Evolutionary conservation across 192 early-diverging fungal genomes (phyloP), one percentile per base, ranked within the genome.

Genomic region (Funneliformis geosporum): DNA sequence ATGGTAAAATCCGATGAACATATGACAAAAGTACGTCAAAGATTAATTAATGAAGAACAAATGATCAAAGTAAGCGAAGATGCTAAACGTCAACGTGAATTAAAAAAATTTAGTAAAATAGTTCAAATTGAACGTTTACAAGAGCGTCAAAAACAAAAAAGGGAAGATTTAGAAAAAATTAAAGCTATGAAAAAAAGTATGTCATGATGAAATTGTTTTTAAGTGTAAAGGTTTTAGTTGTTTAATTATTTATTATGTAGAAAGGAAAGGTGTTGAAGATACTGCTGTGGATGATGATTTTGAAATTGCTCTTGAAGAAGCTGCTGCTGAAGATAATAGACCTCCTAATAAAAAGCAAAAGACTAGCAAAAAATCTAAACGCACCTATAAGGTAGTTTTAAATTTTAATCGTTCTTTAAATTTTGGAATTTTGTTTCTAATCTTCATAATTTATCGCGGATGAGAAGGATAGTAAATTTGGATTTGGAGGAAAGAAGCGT

Each of bases 1-100:
- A 99, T 99, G 97, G 89, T 99, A 81, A 99, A 99, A 89, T 91
- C 91, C 1, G 97, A 99, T 80, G 92, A 94, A 75, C 96, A 97
- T 77, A 99, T 99, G 97, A 88, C 88, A 67, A 92, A 88, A 84
- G 91, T 99, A 61, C 91, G 95, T 81, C 92, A 97, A 83, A 87
- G 86, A 78, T 88, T 99, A 78, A 84, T 97, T 75, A 92, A 97
- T 78, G 94, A 99, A 82, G 86, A 88, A 55, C 91, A 93, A 76
- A 82, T 84, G 39, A 92, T 97, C 74, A 90, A 95, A 83, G 92
- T 90, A 28, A 86, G 93, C 44, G 96, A 97, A 79, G 89, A 95
- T 39, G 94, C 94, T 47, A 90, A 92, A 70, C 93, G 93, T 80
- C 93, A 95, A 85, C 90, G 97, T 68, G 94, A 96, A 62, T 86